Percentiles rank a stretch among this genome's conserved stretches.
phyloP scores from a whole-genome alignment of 1,139 yeast species.

The Kodamaea derodonti region DNA sequence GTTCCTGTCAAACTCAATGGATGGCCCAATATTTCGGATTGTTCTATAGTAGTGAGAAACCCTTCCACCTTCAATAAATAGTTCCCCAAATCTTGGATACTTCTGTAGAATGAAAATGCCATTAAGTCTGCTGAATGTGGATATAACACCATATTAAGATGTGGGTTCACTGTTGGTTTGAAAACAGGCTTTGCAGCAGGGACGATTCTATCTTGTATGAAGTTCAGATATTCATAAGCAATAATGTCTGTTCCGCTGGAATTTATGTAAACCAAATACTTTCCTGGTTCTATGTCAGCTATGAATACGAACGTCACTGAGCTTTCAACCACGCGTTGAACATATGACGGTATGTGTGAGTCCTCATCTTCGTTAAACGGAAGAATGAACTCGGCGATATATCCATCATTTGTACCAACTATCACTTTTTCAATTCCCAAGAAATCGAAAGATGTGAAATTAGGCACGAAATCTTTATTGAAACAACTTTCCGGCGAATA shows the following conservation, averaged over 20 bases:
- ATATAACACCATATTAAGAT: constrained; percentile 14
- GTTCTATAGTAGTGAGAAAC: constrained; percentile 23
- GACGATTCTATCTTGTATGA: constrained; percentile 28
- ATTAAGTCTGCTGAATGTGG: constrained; percentile 21
- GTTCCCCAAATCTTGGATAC: constrained; percentile 34
- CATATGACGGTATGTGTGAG: constrained; percentile 42
- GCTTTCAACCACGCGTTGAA: constrained; percentile 46
- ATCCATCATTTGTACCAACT: constrained; percentile 67
- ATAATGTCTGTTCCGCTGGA: constrained; percentile 46
- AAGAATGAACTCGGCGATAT: constrained; percentile 59
- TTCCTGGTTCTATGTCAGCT: constrained; percentile 27
- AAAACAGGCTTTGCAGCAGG: constrained; percentile 16
- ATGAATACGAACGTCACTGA: constrained; percentile 45
- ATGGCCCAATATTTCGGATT: constrained; percentile 43
- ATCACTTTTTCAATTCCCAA: constrained; percentile 45
- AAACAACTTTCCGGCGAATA: constrained; percentile 12
- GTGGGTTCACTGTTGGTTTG: constrained; percentile 27
- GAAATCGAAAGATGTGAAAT: constrained; percentile 50
- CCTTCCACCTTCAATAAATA: constrained; percentile 30
- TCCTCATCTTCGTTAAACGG: constrained; percentile 17
- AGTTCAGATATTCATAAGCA: constrained; percentile 40
- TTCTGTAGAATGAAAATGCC: constrained; percentile 27
- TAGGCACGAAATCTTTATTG: constrained; percentile 2
- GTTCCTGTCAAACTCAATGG: constrained; percentile 63
- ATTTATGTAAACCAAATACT: constrained; percentile 38